These are phyloP conservation scores for Solanum sejunctum DNA, from an alignment of 257 asterid species.

Conservation along the genomic window DNA sequence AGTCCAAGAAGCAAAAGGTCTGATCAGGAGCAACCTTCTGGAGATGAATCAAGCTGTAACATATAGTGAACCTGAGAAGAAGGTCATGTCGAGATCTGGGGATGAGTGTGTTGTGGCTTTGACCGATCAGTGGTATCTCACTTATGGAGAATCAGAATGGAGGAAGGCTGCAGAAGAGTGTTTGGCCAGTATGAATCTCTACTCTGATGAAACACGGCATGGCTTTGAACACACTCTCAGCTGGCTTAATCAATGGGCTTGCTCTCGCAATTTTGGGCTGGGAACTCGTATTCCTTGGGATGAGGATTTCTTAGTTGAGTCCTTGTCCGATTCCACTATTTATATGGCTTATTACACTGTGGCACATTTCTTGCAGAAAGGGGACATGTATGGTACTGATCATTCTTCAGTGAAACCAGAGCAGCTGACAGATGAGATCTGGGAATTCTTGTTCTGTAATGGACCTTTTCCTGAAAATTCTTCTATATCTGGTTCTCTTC, in stretches of 20 bases:
- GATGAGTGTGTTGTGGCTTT: slow-evolving; percentile 96
- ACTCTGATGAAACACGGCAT: slow-evolving; percentile 76
- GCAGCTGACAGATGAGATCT: slow-evolving; percentile 76
- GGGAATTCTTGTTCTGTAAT: slow-evolving; percentile 78
- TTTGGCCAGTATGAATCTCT: slow-evolving; percentile 69
- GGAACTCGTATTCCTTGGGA: slow-evolving; percentile 99
- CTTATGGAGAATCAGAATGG: slow-evolving; percentile 85
- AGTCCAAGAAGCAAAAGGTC: slow-evolving; percentile 78
- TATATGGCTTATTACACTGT: slow-evolving; percentile 94
- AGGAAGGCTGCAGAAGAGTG: slow-evolving; percentile 69
- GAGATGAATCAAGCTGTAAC: slow-evolving; percentile 64
- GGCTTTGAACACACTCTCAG: slow-evolving; percentile 89
- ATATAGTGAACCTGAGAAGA: slow-evolving; percentile 88
- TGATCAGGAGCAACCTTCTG: slow-evolving; percentile 56
- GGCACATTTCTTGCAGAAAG: slow-evolving; percentile 65
- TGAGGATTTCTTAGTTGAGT: slow-evolving; percentile 73
- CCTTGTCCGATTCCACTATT: slow-evolving; percentile 84
- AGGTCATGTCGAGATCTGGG: slow-evolving; percentile 93
- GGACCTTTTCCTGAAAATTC: slow-evolving; percentile 66
- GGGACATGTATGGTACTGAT: slow-evolving; percentile 71
- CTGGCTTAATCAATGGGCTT: slow-evolving; percentile 98
- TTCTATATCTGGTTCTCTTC: slow-evolving; percentile 36
- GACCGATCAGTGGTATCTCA: slow-evolving; percentile 93
- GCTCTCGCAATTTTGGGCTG: slow-evolving; percentile 82
- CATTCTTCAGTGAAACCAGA: slow-evolving; percentile 55